These are phyloP conservation scores for Gnomoniopsis sp. DNA, from an alignment of 2,329 filamentous ascomycete genomes.

Conservation along the genomic window DNA sequence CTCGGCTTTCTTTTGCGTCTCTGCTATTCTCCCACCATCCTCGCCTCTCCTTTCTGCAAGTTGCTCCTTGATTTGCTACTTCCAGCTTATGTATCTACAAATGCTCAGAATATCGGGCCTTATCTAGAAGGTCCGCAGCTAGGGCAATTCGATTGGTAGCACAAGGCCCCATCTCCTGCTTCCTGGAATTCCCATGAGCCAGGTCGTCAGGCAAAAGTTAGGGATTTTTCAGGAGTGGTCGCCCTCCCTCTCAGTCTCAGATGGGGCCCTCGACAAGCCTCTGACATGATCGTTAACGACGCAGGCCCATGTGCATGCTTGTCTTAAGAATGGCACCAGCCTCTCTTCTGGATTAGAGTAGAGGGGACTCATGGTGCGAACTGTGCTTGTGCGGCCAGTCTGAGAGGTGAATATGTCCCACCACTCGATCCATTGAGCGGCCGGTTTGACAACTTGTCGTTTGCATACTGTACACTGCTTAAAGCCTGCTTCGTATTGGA, in stretches of 20 bases:
- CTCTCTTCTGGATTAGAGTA: slow-evolving; percentile 32
- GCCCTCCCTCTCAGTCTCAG: background rate
- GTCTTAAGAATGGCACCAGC: slow-evolving; percentile 43
- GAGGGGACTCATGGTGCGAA: slow-evolving; percentile 20
- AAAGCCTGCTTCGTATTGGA: slow-evolving; percentile 45
- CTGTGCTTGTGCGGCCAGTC: slow-evolving; percentile 15
- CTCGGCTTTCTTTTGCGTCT: too few relatives aligned
- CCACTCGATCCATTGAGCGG: slow-evolving; percentile 62
- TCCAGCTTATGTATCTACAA: too few relatives aligned
- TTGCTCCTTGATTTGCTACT: too few relatives aligned
- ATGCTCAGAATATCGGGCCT: too few relatives aligned
- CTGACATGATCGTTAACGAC: slow-evolving; percentile 33
- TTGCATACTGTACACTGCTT: slow-evolving; percentile 50
- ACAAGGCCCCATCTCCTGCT: too few relatives aligned
- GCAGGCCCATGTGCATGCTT: slow-evolving; percentile 50
- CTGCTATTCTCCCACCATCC: too few relatives aligned
- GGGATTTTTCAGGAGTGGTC: background rate
- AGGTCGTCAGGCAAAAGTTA: background rate
- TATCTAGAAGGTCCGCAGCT: too few relatives aligned
- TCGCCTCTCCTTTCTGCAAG: too few relatives aligned
- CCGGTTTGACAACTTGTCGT: slow-evolving; percentile 45
- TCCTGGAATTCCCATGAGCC: background rate
- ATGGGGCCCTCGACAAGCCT: background rate
- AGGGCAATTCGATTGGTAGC: too few relatives aligned
- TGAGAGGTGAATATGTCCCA: slow-evolving; percentile 42